Evolutionary conservation across 805 yeast genomes (phyloP).

Genomic region (Spathaspora boniae): DNA sequence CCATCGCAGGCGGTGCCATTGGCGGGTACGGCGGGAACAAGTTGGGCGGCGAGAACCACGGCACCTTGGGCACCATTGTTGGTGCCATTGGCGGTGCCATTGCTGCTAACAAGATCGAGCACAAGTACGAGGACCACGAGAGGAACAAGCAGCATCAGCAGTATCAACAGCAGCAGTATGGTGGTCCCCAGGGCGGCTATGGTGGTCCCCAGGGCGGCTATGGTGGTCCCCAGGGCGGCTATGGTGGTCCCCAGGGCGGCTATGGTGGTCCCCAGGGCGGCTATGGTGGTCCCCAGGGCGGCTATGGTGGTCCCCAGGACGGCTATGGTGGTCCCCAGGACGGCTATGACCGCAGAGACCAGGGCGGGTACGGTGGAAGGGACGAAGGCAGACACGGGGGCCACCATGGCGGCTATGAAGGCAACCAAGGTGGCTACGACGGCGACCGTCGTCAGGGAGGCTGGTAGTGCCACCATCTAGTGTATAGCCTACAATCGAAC

Average conservation of each 20-base stretch:
- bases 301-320: no score
- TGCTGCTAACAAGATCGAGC: slow-evolving; percentile 49
- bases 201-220: slow-evolving; percentile 11
- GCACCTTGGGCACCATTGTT: slow-evolving; percentile 42
- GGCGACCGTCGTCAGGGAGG: no score
- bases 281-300: no score
- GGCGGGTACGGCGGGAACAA: slow-evolving; percentile 53
- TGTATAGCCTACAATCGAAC: no score
- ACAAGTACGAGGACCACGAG: slow-evolving; percentile 30
- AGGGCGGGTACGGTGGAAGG: no score
- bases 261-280: no score
- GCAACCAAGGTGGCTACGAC: no score
- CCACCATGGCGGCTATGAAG: no score
- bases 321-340: no score
- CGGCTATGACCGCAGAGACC: no score
- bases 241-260: slow-evolving; percentile 8
- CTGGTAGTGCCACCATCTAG: no score
- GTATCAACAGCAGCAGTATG: neutral
- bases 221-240: slow-evolving; percentile 12
- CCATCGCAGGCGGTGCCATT: slow-evolving; percentile 49
- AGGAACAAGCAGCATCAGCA: slow-evolving; percentile 15
- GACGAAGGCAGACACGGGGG: no score
- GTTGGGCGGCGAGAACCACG: slow-evolving; percentile 34
- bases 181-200: slow-evolving; percentile 20
- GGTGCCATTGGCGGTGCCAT: slow-evolving; percentile 58